Evolutionary conservation across 345 rosid genomes (phyloP), one percentile per base, ranked within the genome.

Genomic region (Eucalyptus pauciflora): DNA sequence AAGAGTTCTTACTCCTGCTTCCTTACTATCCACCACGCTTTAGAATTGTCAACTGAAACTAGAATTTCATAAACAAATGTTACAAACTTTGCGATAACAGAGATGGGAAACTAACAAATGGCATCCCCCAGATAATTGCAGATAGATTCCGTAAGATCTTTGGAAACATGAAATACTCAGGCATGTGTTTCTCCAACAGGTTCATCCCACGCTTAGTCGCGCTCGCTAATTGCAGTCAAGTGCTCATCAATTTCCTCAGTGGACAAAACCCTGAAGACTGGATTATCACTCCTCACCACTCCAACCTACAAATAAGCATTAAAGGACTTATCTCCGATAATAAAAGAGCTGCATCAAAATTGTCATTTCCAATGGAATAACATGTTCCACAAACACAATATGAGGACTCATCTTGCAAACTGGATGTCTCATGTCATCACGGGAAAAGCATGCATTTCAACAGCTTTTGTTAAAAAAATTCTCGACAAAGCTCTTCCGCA

Each of bases 201-300:
- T 62, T 46, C 88, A n/a, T 43, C 83, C 48, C 14, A 4, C 48
- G 4, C 87, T 90, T 86, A 95, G 88, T 95, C 96, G 4, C 96
- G 95, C 88, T 95, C 96, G 51, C 93, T 93, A 22, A 95, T 94
- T 25, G 95, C 95, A 89, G 95, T 94, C 91, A 95, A 89, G 90
- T 95, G 95, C 90, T 94, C 95, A 31, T 95, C 96, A 4, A 95
- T 92, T 87, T 95, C 96, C 88, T 93, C 96, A 5, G 94, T 92
- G 52, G 95, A 90, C 91, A 95, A 51, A 52, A 90, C 95, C 83
- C 90, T 91, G 90, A 95, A 95, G 85, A 89, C 89, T 10, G 90
- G 93, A 89, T 92, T 88, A 58, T 93, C 95, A n/a, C 90, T 89
- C 88, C 95, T 91, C 88, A 95, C 96, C 62, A 95, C 96, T 85